Evolutionary conservation across 1,139 yeast species (phyloP), one percentile per base, ranked within the genome.

Genomic region (Arxiozyma slooffiae): DNA sequence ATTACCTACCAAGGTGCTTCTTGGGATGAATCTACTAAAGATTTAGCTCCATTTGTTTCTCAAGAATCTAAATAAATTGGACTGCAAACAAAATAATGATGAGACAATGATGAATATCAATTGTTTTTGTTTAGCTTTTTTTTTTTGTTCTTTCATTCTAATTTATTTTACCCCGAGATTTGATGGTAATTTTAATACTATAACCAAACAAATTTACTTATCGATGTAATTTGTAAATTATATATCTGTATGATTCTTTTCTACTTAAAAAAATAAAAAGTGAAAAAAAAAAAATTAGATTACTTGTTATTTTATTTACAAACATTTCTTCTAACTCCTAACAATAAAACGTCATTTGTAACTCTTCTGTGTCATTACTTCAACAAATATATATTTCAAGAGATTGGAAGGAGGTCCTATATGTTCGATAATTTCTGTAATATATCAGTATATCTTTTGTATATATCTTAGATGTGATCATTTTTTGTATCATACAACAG

Each of bases 21-120:
- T 18, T 92, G 98, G 98, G 79, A 76, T 47, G 86, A 87, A 65
- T 96, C 95, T 62, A 89, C 97, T 53, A 72, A 81, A 59, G 67
- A 73, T 52, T 75, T 86, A 60, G 71, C 77, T 46, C 81, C 82
- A 47, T 85, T 86, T 62, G 88, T 79, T 59, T 61, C 79, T 44
- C 80, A 75, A 66, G 60, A 48, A 23, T 38, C 50, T 41, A 48
- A 48, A 44, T 48, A 48, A 26, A 26, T 14, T 1, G 24, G 4
- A 14, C 3, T 30, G 14, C 6, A 30, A 30, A 30, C n/a, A n/a
- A 30, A 30, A 11, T 30, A 14, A n/a, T 30, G n/a, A 30, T 11
- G 7, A 3, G 14, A 30, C 7, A 4, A 30, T 30, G 6, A 4
- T 21, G 8, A 41, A 18, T 7, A 17, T 18, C 24, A 30, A 4